Evolutionary conservation across 371 early-diverging fungal species (phyloP), one percentile per base, ranked within the genome.

Genomic region (Saksenaea vasiformis): DNA sequence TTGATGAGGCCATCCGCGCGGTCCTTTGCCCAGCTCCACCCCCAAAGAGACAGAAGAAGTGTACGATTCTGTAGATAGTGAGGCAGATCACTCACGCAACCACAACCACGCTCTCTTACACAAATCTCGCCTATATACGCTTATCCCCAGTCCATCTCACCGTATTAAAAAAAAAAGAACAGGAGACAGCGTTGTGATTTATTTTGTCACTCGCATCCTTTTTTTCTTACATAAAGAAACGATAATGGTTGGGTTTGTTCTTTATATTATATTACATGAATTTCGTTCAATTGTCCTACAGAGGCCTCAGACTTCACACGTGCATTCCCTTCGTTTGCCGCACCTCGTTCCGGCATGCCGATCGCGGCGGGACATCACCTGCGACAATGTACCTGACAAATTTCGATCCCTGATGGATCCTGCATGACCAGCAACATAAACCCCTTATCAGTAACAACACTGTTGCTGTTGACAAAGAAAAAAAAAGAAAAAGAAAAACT

Each of bases 1-100:
- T 98, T 87, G 97, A 98, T 76, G 94, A 94, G 71, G 98, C 97
- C 35, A 97, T 98, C 69, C 90, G 97, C 44, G 97, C 98, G 13
- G 98, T 95, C 5, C 84, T 98, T 54, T 79, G 80, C 61, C 78
- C 82, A 14, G 71, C 80, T 65, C 62, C 67, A 44, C 80, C 83
- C 44, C 76, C 76, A 58, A 90, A 83, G 73, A 81, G 79, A 70
- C 71, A 74, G 53, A 91, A 89, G 83, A 89, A 85, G 77, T 92
- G 93, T 74, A 60, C 82, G 51, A 83, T 92, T 67, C 84, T 92
- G 68, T 92, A 87, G 81, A 65, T 47, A 47, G 51, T 47, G 22
- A 47, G 51, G 51, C 51, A 26, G 22, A 47, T 22, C 51, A 47
- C 24, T 47, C 51, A 47, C 22, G 11, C 24, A 47, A 24, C 51